Evolutionary conservation across 2,329 filamentous ascomycete species (phyloP), one percentile per base, ranked within the genome.

Genomic region (Fusarium compactum): DNA sequence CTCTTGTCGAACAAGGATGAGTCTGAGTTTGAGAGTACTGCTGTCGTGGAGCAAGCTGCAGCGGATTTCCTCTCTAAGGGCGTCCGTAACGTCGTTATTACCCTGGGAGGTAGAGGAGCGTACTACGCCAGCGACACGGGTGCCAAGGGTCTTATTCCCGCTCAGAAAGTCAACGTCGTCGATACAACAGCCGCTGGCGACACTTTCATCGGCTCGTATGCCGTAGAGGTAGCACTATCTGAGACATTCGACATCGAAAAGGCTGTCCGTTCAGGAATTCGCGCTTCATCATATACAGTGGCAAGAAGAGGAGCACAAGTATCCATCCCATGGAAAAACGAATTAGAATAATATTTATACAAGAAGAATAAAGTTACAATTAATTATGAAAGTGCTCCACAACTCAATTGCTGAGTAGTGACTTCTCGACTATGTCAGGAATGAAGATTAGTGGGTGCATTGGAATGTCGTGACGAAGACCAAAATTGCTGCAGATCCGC

Each of bases 141-240:
- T 15, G 74, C 71, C 34, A 83, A 82, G 54, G 85, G 83, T 1
- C 75, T 89, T 65, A 79, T 94, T 3, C 78, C 82, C 1, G 93
- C 92, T 0, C 85, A 88, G 65, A 91, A 92, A 78, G 91, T 94
- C 8, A 81, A 79, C 7, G 95, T 98, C 1, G 89, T 97, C 5
- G 95, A 98, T 78, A 98, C 95, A 1, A 98, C 95, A 7, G 95
- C 92, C 1, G 96, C 96, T 6, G 95, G 95, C 0, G 95, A 98
- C 79, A 97, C 95, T 0, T 98, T 97, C 80, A 93, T 97, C 4
- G 95, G 96, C 2, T 92, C 89, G n/a, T 97, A 97, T 78, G 92
- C 93, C 14, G 61, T 65, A 1, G 40, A 65, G 1, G 45, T 65
- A 18, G 61, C 60, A 4, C 27, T 41, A 7, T 27, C 52, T 0